Base-by-base conservation (phyloP, 164 flowering plant genomes). In the Chloranthus sessilifolius region DNA sequence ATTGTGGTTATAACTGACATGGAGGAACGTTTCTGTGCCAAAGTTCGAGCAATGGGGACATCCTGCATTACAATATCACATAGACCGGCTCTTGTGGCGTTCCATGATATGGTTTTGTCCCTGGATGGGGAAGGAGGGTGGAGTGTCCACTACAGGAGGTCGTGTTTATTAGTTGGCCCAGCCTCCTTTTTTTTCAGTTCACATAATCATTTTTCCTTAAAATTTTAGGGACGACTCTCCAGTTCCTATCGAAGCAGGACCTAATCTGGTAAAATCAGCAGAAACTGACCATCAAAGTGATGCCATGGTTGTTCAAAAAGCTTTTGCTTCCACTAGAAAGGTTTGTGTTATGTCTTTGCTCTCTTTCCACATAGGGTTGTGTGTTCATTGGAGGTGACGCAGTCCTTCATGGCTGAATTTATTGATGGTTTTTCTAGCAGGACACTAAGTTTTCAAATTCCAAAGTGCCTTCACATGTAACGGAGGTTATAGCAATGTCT, bases 41-140 rank as follows among this genome's bases (percentile, higher is more conserved):
- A 89, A 72, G 99, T 94, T 59, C 71, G 90, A 60, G 99, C 92
- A 16, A 89, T 94, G 99, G 99, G 99, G 57, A 94, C 99, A 42
- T 87, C 97, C 20, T 94, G 99, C 67, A 94, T 94, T 51, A 89
- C 99, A 11, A 94, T 94, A 63, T 94, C 99, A 40, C 99, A 94
- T 65, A 85, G 99, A 25, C 99, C 99, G 35, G 97, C 99, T n/a
- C 66, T 94, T 26, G 97, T 89, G 57, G 99, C 99, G 43, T 94
- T 94, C 58, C 99, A 94, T 73, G 99, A 94, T 61, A 74, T 89
- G 50, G 88, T 94, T 43, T 65, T 94, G 68, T 89, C 99, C 53
- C 70, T 94, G 80, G 91, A 94, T 70, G 99, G 99, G 41, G 99
- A 89, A 73, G 99, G 99, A 37, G 87, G 96, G 4, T 94, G 97